Percentiles rank a stretch among this genome's conserved stretches.
Conservation (phyloP, 2,329 filamentous ascomycete genomes). For the Colletotrichum sublineola region DNA sequence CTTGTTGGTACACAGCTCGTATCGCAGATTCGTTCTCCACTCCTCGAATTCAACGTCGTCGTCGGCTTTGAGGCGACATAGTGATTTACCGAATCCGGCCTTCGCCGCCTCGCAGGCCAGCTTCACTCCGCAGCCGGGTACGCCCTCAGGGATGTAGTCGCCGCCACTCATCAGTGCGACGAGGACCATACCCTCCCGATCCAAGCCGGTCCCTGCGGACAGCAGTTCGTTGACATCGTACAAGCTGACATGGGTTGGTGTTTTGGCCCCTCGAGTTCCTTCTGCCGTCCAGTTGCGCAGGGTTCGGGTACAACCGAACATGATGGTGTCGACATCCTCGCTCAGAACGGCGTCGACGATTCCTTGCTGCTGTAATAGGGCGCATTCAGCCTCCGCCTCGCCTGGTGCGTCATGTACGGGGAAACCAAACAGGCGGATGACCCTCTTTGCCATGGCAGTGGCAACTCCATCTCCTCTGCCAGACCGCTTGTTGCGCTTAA, state of each 20-base stretch:
- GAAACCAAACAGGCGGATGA: constrained; percentile 89
- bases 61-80: constrained; percentile 74
- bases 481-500: constrained; percentile 88
- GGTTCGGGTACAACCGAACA: constrained; percentile 90
- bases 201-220: constrained; percentile 68
- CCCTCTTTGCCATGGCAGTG: constrained; percentile 82
- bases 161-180: constrained; percentile 96
- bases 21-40: constrained; percentile 80
- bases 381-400: constrained; percentile 97
- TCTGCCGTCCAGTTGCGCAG: constrained; percentile 88
- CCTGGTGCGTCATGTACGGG: constrained; percentile 88
- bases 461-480: constrained; percentile 75
- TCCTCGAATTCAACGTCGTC: constrained; percentile 70
- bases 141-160: constrained; percentile 90
- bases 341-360: constrained; percentile 94
- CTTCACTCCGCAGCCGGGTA: constrained; percentile 89
- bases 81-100: constrained; percentile 84
- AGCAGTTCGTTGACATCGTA: constrained; percentile 74
- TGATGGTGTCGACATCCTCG: constrained; percentile 96
- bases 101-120: constrained; percentile 90
- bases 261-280: constrained; percentile 70
- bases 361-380: constrained; percentile 82
- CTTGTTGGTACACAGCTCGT: constrained; percentile 87
- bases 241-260: constrained; percentile 87
- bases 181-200: constrained; percentile 90